Evolutionary conservation across 164 flowering plant species (phyloP), one percentile per base, ranked within the genome.

Genomic region (Kingdonia uniflora): DNA sequence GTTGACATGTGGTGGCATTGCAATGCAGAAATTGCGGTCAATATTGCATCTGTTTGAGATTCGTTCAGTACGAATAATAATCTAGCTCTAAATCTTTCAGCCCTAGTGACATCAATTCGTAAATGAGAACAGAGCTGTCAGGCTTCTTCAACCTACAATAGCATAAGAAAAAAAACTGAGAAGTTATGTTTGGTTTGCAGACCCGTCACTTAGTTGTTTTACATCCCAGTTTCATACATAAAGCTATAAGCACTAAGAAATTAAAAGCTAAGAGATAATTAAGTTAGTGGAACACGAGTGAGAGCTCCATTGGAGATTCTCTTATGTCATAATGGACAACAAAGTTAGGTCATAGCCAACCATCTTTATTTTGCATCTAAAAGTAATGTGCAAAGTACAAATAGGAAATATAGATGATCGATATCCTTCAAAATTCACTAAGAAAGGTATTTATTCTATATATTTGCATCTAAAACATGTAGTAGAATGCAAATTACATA

Each of bases 31-130:
- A 84, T 53, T 50, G 76, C 68, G 23, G 63, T 51, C 0, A 46
- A 11, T 19, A 88, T 65, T 37, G 95, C 85, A 15, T 47, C 42
- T 0, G 0, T 22, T 65, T 88, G 97, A 2, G 92, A 85, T 4
- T 74, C 65, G 58, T 89, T 79, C 56, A 83, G 55, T 1, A 19
- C 15, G 35, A 68, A 62, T 1, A 55, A 46, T 2, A 73, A 19
- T 12, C 49, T n/a, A 23, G 13, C 2, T 19, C 6, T 46, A 29
- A 56, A n/a, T 5, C 26, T 29, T 40, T 57, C 68, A 19, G 14
- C 44, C 44, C 19, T 39, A 19, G 43, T n/a, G 38, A 10, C 54
- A 20, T 49, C 16, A 11, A 6, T 38, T 26, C 40, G n/a, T 19
- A 5, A 4, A 42, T 55, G 50, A 35, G 62, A 58, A 62, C 80